Conservation (phyloP, 2,329 filamentous ascomycete genomes). For the Aspergillus fijiensis region DNA sequence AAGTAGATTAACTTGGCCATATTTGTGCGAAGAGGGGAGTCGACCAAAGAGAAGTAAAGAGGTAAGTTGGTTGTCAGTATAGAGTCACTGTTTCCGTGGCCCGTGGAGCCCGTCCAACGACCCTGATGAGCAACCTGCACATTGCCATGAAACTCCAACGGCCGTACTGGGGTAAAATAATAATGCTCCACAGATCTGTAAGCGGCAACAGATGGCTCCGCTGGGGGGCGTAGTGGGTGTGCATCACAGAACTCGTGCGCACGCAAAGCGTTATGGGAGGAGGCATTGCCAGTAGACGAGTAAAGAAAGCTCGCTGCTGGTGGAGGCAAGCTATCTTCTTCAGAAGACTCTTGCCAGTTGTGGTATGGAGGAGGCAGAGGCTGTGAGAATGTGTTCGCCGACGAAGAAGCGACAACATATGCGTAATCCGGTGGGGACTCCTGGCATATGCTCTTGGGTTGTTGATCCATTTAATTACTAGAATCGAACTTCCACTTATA, state of each 20-base stretch:
- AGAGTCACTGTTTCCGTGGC: constrained; percentile 48
- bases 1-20: constrained; percentile 59
- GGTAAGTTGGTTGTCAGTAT: constrained; percentile 56
- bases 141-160: constrained; percentile 43
- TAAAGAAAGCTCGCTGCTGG: constrained; percentile 54
- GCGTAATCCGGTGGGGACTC: background rate
- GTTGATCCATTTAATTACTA: background rate
- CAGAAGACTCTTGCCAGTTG: constrained; percentile 60
- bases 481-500: too few species aligned
- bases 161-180: constrained; percentile 47
- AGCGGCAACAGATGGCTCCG: constrained; percentile 43
- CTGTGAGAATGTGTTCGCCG: constrained; percentile 16
- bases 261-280: constrained; percentile 52
- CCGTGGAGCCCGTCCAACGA: constrained; percentile 49
- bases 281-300: constrained; percentile 60
- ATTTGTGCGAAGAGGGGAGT: constrained; percentile 51
- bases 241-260: constrained; percentile 57
- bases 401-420: background rate
- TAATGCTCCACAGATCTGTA: constrained; percentile 45
- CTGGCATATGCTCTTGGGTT: background rate
- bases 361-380: constrained; percentile 56
- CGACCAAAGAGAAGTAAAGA: constrained; percentile 53
- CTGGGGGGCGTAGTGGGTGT: constrained; percentile 53
- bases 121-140: constrained; percentile 37
- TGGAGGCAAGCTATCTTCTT: constrained; percentile 59